phyloP scores from a whole-genome alignment of 345 rosid species.

The Turritis glabra region DNA sequence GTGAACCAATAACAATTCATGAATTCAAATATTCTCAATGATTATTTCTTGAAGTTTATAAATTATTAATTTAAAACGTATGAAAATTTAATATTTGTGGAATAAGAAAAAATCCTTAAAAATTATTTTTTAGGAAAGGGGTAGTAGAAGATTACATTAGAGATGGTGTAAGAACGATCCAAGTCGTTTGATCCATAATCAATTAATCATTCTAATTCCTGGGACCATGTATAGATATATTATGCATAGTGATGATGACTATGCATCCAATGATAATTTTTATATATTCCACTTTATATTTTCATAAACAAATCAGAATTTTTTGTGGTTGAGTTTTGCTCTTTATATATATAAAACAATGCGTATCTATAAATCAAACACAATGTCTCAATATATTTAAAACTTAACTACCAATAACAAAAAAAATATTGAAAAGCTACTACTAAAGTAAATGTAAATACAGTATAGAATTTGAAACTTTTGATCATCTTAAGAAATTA shows the following conservation, averaged over 20 bases:
- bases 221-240: constrained; percentile 19
- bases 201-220: background rate
- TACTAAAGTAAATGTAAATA: background rate
- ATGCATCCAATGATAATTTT: background rate
- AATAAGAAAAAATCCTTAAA: no score
- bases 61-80: no score
- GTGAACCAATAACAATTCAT: no score
- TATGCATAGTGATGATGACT: constrained; percentile 5
- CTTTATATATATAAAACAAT: background rate
- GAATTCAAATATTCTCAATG: no score
- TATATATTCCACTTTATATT: background rate
- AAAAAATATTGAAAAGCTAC: background rate
- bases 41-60: no score
- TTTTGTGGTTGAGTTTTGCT: constrained; percentile 10
- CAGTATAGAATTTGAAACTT: background rate
- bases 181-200: constrained; percentile 12
- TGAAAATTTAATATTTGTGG: no score
- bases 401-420: background rate
- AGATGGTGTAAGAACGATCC: background rate
- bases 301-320: constrained; percentile 1
- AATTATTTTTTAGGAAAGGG: no score
- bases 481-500: background rate
- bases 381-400: background rate
- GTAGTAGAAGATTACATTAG: no score
- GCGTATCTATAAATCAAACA: background rate